Evolutionary conservation across 176 grass and related monocot species (phyloP).

Genomic region (Tillandsia fasciculata): DNA sequence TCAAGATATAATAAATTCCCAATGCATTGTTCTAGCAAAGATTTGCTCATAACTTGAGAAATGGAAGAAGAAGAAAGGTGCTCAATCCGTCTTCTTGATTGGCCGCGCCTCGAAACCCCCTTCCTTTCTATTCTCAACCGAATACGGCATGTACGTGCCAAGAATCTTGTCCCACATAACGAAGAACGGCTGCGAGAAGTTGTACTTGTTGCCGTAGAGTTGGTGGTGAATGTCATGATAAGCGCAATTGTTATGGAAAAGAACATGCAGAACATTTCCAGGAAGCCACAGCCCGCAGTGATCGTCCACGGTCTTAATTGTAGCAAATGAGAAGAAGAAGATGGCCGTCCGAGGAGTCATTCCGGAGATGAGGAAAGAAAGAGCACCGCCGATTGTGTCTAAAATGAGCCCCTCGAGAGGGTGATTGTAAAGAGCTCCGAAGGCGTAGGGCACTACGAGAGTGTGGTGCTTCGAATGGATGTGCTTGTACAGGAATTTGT

Average conservation of each 20-base stretch:
- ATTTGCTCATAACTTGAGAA: too few species aligned
- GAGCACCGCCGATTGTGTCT: slow-evolving; percentile 45
- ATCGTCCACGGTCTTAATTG: slow-evolving; percentile 60
- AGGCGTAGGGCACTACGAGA: slow-evolving; percentile 50
- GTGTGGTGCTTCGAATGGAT: slow-evolving; percentile 67
- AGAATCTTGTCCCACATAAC: slow-evolving; percentile 69
- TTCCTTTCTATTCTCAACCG: slow-evolving; percentile 49
- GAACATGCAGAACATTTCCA: slow-evolving; percentile 43
- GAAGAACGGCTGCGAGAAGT: slow-evolving; percentile 64
- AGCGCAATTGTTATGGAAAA: slow-evolving; percentile 62
- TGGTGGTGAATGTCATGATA: slow-evolving; percentile 76
- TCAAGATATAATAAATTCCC: too few species aligned
- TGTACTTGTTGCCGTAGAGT: slow-evolving; percentile 63
- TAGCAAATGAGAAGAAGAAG: slow-evolving; percentile 65
- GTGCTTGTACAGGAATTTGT: slow-evolving; percentile 77
- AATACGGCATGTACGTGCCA: slow-evolving; percentile 56
- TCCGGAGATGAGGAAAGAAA: slow-evolving; percentile 35
- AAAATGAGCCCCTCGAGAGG: slow-evolving; percentile 57
- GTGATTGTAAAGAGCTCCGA: slow-evolving; percentile 62
- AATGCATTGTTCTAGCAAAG: too few species aligned
- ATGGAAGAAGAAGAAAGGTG: background rate
- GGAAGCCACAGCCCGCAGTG: slow-evolving; percentile 58
- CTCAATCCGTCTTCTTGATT: slow-evolving; percentile 9
- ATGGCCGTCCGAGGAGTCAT: slow-evolving; percentile 49
- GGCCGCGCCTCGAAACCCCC: slow-evolving; percentile 48